Percentiles rank a stretch among this genome's conserved stretches.
These are phyloP conservation scores for Cladosporium sp. DNA, from an alignment of 2,329 filamentous ascomycete genomes.

Conservation along the genomic window DNA sequence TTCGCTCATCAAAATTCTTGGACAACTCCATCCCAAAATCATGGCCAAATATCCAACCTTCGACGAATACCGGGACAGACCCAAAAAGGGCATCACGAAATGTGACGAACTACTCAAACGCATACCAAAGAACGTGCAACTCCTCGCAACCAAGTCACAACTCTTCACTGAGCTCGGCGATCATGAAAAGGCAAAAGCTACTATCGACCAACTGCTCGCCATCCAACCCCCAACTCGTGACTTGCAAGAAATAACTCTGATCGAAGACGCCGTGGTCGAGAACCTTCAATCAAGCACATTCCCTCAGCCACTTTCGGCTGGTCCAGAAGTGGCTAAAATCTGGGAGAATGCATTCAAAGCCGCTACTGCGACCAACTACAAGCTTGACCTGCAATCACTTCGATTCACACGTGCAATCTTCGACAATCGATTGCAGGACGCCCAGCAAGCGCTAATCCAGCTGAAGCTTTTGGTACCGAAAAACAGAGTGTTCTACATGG, in stretches of 20 bases:
- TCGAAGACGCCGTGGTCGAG: slow-evolving; percentile 28
- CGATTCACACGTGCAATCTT: slow-evolving; percentile 29
- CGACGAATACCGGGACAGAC: slow-evolving; percentile 30
- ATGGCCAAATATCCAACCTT: slow-evolving; percentile 33
- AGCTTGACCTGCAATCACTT: slow-evolving; percentile 25
- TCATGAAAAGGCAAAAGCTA: slow-evolving; percentile 18
- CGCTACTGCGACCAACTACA: slow-evolving; percentile 19
- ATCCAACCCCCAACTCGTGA: slow-evolving; percentile 24
- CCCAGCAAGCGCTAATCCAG: slow-evolving; percentile 32
- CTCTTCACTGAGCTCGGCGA: slow-evolving; percentile 22
- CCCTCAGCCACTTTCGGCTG: slow-evolving; percentile 23
- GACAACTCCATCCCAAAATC: not conserved
- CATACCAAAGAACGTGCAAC: slow-evolving; percentile 25
- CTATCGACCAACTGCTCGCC: slow-evolving; percentile 23
- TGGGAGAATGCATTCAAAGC: slow-evolving; percentile 30
- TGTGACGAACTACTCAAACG: slow-evolving; percentile 30
- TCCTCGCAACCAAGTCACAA: slow-evolving; percentile 29
- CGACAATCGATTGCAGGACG: slow-evolving; percentile 29
- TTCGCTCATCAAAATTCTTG: too few relatives aligned
- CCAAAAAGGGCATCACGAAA: slow-evolving; percentile 28
- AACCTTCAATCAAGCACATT: slow-evolving; percentile 20
- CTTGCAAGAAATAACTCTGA: slow-evolving; percentile 23
- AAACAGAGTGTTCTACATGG: slow-evolving; percentile 31
- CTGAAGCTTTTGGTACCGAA: slow-evolving; percentile 28
- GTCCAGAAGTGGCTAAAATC: slow-evolving; percentile 28